Percentiles rank a stretch among this genome's conserved stretches.
These are phyloP conservation scores for Microthyrium microscopicum DNA, from an alignment of 2,329 filamentous ascomycete species.

Conservation along the genomic window DNA sequence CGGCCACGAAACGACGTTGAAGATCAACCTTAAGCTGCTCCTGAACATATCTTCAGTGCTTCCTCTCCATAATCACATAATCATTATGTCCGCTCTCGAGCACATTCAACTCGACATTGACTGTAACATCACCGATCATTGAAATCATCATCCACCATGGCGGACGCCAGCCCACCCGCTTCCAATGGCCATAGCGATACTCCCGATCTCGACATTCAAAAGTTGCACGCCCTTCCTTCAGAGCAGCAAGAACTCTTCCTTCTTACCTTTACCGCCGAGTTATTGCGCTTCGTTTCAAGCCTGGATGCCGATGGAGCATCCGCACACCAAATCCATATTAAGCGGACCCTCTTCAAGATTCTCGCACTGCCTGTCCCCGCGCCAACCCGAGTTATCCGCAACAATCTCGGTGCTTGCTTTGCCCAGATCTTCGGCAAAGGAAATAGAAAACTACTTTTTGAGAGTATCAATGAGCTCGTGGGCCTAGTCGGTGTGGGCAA, in stretches of 20 bases:
- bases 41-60: too few species aligned
- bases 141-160: conserved; percentile 1
- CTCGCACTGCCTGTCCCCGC: conserved; percentile 66
- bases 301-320: conserved; percentile 68
- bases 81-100: background rate
- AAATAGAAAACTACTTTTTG: conserved; percentile 81
- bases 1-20: too few species aligned
- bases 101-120: background rate
- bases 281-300: conserved; percentile 62
- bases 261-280: conserved; percentile 68
- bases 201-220: conserved; percentile 74
- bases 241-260: conserved; percentile 95
- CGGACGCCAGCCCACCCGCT: background rate
- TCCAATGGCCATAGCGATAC: conserved; percentile 25
- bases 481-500: conserved; percentile 58
- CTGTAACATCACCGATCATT: background rate
- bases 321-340: conserved; percentile 77
- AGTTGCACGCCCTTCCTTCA: conserved; percentile 73
- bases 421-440: conserved; percentile 69
- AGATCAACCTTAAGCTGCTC: too few species aligned
- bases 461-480: conserved; percentile 81
- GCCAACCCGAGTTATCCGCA: conserved; percentile 75
- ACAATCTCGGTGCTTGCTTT: conserved; percentile 73
- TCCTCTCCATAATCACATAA: too few species aligned
- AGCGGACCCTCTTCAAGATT: conserved; percentile 88